Evolutionary conservation across 345 rosid species (phyloP).

Genomic region (Eucalyptus sp.): DNA sequence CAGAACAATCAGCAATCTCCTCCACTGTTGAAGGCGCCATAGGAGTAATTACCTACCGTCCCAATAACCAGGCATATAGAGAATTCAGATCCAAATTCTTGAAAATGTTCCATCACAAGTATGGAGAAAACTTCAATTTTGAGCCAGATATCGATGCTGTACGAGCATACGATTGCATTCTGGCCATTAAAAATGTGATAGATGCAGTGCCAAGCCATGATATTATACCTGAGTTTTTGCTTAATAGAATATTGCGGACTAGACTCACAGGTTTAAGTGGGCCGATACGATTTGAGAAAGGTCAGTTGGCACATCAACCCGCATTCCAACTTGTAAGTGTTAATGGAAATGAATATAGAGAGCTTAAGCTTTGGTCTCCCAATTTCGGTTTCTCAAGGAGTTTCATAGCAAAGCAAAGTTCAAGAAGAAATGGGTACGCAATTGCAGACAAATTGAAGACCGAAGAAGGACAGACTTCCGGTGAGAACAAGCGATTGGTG

Average conservation of each 20-base stretch:
- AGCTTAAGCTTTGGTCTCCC: too few relatives aligned
- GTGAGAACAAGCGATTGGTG: too few relatives aligned
- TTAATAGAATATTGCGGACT: background rate
- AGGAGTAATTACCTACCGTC: constrained; percentile 16
- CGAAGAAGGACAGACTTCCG: too few relatives aligned
- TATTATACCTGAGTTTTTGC: background rate
- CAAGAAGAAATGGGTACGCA: too few relatives aligned
- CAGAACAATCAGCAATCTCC: background rate
- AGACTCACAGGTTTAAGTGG: constrained; percentile 35
- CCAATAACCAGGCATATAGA: background rate
- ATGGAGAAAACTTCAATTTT: constrained; percentile 10
- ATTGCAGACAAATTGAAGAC: too few relatives aligned
- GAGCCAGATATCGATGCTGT: constrained; percentile 20
- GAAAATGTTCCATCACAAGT: background rate
- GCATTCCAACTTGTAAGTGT: constrained; percentile 15
- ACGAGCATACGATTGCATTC: constrained; percentile 28
- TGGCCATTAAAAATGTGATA: background rate
- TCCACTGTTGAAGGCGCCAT: constrained; percentile 29
- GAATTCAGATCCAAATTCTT: constrained; percentile 7
- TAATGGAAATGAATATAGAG: too few relatives aligned
- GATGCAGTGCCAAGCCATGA: background rate
- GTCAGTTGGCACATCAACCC: background rate
- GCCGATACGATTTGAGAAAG: constrained; percentile 5
- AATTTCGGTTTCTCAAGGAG: too few relatives aligned
- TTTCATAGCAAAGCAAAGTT: too few relatives aligned